A percentile compares a stretch with the other conserved stretches of the same genome.
Evolutionary conservation across 768 basidiomycete genomes (phyloP).

Genomic region (Psilocybe subaeruginosa): DNA sequence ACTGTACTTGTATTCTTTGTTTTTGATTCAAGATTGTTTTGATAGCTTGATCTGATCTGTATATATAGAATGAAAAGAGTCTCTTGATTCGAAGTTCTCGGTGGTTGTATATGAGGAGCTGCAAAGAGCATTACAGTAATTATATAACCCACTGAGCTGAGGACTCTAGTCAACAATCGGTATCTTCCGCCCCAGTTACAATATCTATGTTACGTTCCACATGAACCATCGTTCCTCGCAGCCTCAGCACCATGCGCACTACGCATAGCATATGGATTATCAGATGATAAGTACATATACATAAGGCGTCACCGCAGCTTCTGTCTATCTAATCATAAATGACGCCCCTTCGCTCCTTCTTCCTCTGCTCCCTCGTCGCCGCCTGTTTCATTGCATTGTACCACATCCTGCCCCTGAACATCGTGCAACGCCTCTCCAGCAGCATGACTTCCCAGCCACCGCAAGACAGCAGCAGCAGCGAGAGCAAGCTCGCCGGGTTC

Average conservation of each 20-base stretch:
- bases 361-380: neutral
- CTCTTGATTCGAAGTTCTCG: too few relatives aligned
- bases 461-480: neutral
- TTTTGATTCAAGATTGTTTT: too few relatives aligned
- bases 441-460: neutral
- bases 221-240: neutral
- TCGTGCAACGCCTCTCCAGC: neutral
- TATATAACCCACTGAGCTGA: too few relatives aligned
- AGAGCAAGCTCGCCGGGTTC: neutral
- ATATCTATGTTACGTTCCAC: neutral
- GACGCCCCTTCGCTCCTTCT: neutral
- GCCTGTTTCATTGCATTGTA: neutral
- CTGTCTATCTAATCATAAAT: neutral
- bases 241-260: neutral
- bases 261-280: neutral
- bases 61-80: too few relatives aligned
- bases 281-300: constrained; percentile 1
- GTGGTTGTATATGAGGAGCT: too few relatives aligned
- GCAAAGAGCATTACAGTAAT: too few relatives aligned
- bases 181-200: neutral
- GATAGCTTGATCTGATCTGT: too few relatives aligned
- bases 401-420: neutral
- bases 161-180: too few relatives aligned
- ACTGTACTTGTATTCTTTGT: too few relatives aligned
- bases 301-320: neutral